These are phyloP conservation scores for Boletus subluridellus DNA, from an alignment of 1,284 basidiomycete species.

Conservation along the genomic window DNA sequence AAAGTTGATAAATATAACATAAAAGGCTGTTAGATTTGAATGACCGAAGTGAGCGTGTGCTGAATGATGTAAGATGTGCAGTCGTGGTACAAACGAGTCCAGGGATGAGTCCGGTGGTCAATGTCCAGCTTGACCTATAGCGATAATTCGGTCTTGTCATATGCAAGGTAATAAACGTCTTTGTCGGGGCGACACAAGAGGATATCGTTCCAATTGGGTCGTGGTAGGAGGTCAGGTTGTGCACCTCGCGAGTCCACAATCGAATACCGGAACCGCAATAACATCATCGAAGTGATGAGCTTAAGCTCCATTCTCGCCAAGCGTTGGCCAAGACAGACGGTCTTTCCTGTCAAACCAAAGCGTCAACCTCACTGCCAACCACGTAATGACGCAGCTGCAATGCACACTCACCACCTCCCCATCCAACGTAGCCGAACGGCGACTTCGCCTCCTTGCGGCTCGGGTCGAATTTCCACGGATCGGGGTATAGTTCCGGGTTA, in stretches of 20 bases:
- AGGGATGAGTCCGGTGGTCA: constrained; percentile 18
- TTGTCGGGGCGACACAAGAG: constrained; percentile 58
- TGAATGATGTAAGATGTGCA: constrained; percentile 17
- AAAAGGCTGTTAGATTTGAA: constrained; percentile 8
- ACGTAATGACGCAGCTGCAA: constrained; percentile 20
- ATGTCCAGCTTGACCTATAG: constrained; percentile 30
- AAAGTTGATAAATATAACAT: constrained; percentile 25
- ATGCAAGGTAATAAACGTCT: constrained; percentile 52
- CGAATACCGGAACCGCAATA: constrained; percentile 56
- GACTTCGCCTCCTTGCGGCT: constrained; percentile 47
- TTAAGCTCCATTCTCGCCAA: constrained; percentile 70
- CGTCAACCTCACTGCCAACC: constrained; percentile 14
- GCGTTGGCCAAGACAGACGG: constrained; percentile 63
- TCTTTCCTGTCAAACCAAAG: constrained; percentile 49
- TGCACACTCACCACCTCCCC: constrained; percentile 64
- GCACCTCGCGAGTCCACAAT: constrained; percentile 52
- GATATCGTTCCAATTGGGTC: constrained; percentile 73
- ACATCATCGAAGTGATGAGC: constrained; percentile 59
- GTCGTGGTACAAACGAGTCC: constrained; percentile 16
- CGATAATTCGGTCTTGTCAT: constrained; percentile 32
- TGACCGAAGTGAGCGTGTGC: constrained; percentile 8
- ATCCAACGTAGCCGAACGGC: constrained; percentile 64
- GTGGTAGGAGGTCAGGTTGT: constrained; percentile 44
- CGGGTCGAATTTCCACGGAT: constrained; percentile 73
- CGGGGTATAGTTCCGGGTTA: constrained; percentile 61